Percentiles rank a stretch among this genome's conserved stretches.
These are phyloP conservation scores for Oenanthe sinensis DNA, from an alignment of 129 eudicot species.

Conservation along the genomic window DNA sequence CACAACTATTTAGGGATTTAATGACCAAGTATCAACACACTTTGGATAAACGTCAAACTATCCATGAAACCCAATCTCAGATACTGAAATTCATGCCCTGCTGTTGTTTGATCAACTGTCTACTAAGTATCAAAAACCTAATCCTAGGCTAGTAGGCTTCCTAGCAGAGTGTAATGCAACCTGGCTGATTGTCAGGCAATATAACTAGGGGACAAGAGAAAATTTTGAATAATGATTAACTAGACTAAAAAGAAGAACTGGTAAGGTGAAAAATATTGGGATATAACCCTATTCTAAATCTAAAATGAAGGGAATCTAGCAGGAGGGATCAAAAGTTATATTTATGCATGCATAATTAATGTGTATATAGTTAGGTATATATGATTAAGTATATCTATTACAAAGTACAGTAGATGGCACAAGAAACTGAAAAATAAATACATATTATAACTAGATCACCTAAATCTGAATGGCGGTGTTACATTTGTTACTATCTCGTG, in stretches of 20 bases:
- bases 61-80: background rate
- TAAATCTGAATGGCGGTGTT: background rate
- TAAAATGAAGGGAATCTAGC: background rate
- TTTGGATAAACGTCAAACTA: background rate
- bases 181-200: background rate
- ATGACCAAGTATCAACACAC: background rate
- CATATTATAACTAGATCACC: background rate
- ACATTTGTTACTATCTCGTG: background rate
- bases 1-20: background rate
- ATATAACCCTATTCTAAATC: background rate
- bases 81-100: background rate
- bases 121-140: background rate
- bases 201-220: background rate
- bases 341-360: background rate
- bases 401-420: background rate
- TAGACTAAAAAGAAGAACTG: background rate
- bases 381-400: background rate
- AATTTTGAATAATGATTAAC: background rate
- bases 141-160: background rate
- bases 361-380: background rate
- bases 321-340: background rate
- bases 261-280: background rate
- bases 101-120: background rate
- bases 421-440: background rate
- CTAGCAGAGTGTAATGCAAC: background rate